These are phyloP conservation scores for Phoma sp. DNA, from an alignment of 2,329 filamentous ascomycete species.

Conservation along the genomic window DNA sequence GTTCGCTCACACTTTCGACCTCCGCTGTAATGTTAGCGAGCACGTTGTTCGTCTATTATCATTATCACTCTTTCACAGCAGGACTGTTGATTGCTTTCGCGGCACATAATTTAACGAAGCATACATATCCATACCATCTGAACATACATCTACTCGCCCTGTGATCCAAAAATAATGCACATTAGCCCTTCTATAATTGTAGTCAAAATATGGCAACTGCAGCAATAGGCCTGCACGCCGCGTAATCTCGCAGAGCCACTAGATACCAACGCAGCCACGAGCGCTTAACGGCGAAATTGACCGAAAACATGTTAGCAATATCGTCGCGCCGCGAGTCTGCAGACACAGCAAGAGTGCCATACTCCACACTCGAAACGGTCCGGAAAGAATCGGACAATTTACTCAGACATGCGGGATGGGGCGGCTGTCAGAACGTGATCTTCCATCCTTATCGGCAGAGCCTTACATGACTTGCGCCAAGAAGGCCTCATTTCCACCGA, in stretches of 20 bases:
- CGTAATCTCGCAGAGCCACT: conserved; percentile 9
- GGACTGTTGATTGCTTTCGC: conserved; percentile 45
- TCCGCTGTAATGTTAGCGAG: conserved; percentile 45
- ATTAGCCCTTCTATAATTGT: conserved; percentile 7
- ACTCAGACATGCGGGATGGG: conserved; percentile 2
- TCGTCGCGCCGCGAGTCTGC: background rate
- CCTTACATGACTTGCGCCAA: conserved; percentile 4
- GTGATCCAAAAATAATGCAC: conserved; percentile 1
- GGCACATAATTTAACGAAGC: conserved; percentile 15
- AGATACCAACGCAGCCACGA: conserved; percentile 3
- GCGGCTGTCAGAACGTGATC: background rate
- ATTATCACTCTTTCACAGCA: conserved; percentile 42
- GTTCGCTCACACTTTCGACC: conserved; percentile 15
- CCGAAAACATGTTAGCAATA: background rate
- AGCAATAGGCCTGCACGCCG: conserved; percentile 10
- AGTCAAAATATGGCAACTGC: background rate
- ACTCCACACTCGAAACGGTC: background rate
- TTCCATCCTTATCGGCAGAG: too few species aligned
- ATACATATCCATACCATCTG: background rate
- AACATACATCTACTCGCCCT: background rate
- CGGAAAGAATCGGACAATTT: background rate
- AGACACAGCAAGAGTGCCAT: background rate
- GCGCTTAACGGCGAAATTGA: conserved; percentile 14
- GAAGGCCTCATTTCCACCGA: background rate
- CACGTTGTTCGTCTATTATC: conserved; percentile 27